Evolutionary conservation across 2,329 filamentous ascomycete genomes (phyloP).

Genomic region (Teratosphaeria pseudoeucalypti): DNA sequence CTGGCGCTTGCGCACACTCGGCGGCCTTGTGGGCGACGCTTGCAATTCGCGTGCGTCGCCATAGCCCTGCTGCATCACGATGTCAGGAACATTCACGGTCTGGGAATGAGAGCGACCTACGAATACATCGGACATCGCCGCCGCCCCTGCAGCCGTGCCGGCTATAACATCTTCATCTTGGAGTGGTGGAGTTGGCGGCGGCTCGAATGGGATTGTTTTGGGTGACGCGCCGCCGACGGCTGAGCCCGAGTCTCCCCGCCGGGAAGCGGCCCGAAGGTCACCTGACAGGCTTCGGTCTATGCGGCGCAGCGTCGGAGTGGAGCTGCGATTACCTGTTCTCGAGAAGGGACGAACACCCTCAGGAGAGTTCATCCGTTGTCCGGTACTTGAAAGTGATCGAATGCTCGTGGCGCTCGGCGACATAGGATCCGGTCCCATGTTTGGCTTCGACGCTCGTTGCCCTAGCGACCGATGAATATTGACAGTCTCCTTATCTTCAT

Average conservation of each 20-base stretch:
- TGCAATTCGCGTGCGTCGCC: constrained; percentile 85
- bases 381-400: constrained; percentile 31
- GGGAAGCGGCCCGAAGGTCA: constrained; percentile 59
- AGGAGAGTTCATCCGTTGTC: constrained; percentile 29
- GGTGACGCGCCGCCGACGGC: constrained; percentile 26
- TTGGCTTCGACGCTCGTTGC: constrained; percentile 6
- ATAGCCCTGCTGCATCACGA: constrained; percentile 65
- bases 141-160: constrained; percentile 73
- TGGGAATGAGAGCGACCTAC: constrained; percentile 57
- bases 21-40: constrained; percentile 80
- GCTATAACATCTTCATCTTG: constrained; percentile 68
- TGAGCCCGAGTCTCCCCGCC: constrained; percentile 41
- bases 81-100: constrained; percentile 11
- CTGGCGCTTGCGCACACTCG: constrained; percentile 91
- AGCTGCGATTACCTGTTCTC: constrained; percentile 44
- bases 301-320: constrained; percentile 61
- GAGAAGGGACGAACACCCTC: constrained; percentile 52
- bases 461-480: constrained; percentile 32
- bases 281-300: constrained; percentile 59
- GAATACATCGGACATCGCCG: constrained; percentile 87
- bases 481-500: constrained; percentile 38
- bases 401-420: constrained; percentile 37
- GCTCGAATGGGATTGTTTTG: constrained; percentile 30
- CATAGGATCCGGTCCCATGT: constrained; percentile 21
- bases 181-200: constrained; percentile 41